Conservation (phyloP, 257 asterid genomes). For the Marsdenia floribunda region DNA sequence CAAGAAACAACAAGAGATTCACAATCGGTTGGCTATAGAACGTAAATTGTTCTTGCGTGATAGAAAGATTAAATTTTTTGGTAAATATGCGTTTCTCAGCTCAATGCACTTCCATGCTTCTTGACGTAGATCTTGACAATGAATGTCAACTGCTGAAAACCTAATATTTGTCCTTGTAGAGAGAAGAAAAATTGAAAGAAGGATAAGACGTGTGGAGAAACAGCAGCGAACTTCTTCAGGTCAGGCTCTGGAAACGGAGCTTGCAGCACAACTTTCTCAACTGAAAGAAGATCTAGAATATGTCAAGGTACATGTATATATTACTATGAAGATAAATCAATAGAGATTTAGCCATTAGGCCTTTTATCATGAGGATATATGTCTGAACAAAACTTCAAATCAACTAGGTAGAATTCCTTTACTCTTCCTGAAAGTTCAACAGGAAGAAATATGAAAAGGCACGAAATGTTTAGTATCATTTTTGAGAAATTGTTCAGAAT, state of each 20-base stretch:
- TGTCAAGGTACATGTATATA: slow-evolving; percentile 53
- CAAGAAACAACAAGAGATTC: slow-evolving; percentile 78
- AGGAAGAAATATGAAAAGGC: background rate
- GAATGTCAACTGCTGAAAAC: slow-evolving; percentile 10
- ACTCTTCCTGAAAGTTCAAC: background rate
- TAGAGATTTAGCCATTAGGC: background rate
- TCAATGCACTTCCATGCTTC: slow-evolving; percentile 1
- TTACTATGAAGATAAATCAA: background rate
- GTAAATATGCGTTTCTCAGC: slow-evolving; percentile 31
- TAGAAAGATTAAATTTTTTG: slow-evolving; percentile 76
- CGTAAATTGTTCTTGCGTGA: slow-evolving; percentile 63
- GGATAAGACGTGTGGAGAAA: slow-evolving; percentile 72
- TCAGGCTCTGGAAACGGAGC: slow-evolving; percentile 59
- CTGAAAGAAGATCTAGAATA: slow-evolving; percentile 92
- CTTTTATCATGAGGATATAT: background rate
- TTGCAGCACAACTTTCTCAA: slow-evolving; percentile 62
- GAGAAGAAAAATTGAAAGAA: slow-evolving; percentile 89
- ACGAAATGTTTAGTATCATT: background rate
- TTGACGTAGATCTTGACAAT: background rate
- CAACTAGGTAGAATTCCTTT: background rate
- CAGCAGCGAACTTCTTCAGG: slow-evolving; percentile 69
- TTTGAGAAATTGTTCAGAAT: background rate
- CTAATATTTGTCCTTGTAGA: slow-evolving; percentile 33
- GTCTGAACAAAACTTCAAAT: background rate
- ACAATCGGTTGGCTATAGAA: slow-evolving; percentile 66